phyloP scores from a whole-genome alignment of 108 stramenopile genomes.

The Cyclotella kingstonii region DNA sequence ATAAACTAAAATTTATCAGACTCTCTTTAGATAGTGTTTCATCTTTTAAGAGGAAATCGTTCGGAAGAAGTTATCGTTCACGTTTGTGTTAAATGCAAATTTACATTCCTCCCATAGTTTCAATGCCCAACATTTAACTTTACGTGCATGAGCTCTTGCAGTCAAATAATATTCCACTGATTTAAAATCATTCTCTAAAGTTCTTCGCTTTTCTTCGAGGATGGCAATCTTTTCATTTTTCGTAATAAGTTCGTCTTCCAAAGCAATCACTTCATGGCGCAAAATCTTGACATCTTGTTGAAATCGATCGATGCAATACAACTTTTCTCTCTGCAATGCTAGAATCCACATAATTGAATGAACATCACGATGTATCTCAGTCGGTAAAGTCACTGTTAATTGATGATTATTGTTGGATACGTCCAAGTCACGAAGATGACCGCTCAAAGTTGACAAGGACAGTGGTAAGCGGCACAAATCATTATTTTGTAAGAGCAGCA shows the following conservation, averaged over 20 bases:
- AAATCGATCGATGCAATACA: slow-evolving; percentile 15
- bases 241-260: slow-evolving; percentile 6
- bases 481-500: slow-evolving; percentile 33
- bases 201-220: slow-evolving; percentile 19
- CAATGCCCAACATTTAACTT: slow-evolving; percentile 3
- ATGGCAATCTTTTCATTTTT: neutral
- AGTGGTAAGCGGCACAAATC: slow-evolving; percentile 31
- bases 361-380: slow-evolving; percentile 21
- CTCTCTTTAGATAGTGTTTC: too few relatives aligned
- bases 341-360: slow-evolving; percentile 42
- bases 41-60: too few relatives aligned
- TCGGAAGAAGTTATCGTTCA: too few relatives aligned
- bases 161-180: slow-evolving; percentile 22
- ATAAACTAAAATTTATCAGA: too few relatives aligned
- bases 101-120: slow-evolving; percentile 19
- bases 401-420: slow-evolving; percentile 27
- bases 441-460: slow-evolving; percentile 23
- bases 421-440: slow-evolving; percentile 15
- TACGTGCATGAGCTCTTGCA: slow-evolving; percentile 14
- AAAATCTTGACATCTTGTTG: slow-evolving; percentile 18
- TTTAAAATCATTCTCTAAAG: slow-evolving; percentile 14
- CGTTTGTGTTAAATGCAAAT: slow-evolving; percentile 9
- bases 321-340: slow-evolving; percentile 27
- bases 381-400: slow-evolving; percentile 12
- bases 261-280: slow-evolving; percentile 16